Conservation (phyloP, 306 rosid species). For the Bauhinia variegata region DNA sequence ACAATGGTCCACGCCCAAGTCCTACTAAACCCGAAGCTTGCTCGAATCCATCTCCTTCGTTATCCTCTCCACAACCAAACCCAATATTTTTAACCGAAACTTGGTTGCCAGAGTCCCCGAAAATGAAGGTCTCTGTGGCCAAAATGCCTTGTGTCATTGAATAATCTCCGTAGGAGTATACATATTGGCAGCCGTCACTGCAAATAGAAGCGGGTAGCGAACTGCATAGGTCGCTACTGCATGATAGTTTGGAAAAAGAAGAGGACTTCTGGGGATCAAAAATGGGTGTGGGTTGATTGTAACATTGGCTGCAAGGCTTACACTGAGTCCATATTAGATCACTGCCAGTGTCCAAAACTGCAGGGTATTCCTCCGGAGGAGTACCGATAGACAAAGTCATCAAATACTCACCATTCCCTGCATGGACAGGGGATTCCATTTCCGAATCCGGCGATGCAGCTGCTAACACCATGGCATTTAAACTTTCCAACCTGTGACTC, state of each 20-base stretch:
- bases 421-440: slow-evolving; percentile 50
- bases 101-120: slow-evolving; percentile 41
- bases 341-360: slow-evolving; percentile 86
- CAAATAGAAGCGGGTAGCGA: slow-evolving; percentile 66
- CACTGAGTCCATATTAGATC: slow-evolving; percentile 94
- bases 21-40: slow-evolving; percentile 85
- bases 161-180: slow-evolving; percentile 73
- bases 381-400: slow-evolving; percentile 72
- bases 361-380: slow-evolving; percentile 65
- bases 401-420: slow-evolving; percentile 77
- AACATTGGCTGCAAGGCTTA: slow-evolving; percentile 72
- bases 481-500: slow-evolving; percentile 52
- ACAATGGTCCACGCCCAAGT: slow-evolving; percentile 80
- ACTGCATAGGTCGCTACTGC: slow-evolving; percentile 51
- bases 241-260: slow-evolving; percentile 58
- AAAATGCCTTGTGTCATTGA: slow-evolving; percentile 71
- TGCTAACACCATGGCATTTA: slow-evolving; percentile 55
- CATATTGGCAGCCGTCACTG: slow-evolving; percentile 58
- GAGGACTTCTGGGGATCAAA: slow-evolving; percentile 72
- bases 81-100: slow-evolving; percentile 49
- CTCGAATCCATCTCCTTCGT: slow-evolving; percentile 74
- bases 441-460: slow-evolving; percentile 28
- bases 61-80: slow-evolving; percentile 85
- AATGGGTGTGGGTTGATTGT: slow-evolving; percentile 66
- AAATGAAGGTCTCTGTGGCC: slow-evolving; percentile 74